phyloP scores from a whole-genome alignment of 2,329 filamentous ascomycete genomes.

The Pestalotiopsis sp. region DNA sequence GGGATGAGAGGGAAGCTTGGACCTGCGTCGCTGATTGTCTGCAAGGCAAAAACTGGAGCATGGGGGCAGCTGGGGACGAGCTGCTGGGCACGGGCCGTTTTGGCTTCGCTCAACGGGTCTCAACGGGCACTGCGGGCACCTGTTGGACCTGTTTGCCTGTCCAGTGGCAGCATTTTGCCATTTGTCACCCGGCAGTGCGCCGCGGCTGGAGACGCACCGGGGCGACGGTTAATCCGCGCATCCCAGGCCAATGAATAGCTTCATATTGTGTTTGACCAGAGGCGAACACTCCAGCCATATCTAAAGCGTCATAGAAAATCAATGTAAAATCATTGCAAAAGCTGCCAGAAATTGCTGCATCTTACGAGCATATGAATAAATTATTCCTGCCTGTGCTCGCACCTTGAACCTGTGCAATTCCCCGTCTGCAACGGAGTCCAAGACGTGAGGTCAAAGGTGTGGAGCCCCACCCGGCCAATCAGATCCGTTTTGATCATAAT shows the following conservation, averaged over 20 bases:
- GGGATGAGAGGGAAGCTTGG: slow-evolving; percentile 1
- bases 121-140: neutral
- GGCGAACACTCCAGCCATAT: neutral
- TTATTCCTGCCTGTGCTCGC: neutral
- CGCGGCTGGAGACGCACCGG: neutral
- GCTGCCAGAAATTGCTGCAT: neutral
- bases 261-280: slow-evolving; percentile 1
- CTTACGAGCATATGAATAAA: neutral
- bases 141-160: neutral
- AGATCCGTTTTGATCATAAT: slow-evolving; percentile 8
- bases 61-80: neutral
- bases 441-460: neutral
- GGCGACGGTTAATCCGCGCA: neutral
- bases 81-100: neutral
- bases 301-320: neutral
- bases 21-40: neutral
- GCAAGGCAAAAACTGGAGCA: neutral
- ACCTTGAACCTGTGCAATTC: neutral
- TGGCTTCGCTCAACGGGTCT: neutral
- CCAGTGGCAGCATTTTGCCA: slow-evolving; percentile 1
- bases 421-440: neutral
- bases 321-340: neutral
- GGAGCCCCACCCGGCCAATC: slow-evolving; percentile 2
- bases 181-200: neutral
- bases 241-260: slow-evolving; percentile 1